Evolutionary conservation across 1,284 basidiomycete genomes (phyloP).

Genomic region (Singerocomus inundabilis): DNA sequence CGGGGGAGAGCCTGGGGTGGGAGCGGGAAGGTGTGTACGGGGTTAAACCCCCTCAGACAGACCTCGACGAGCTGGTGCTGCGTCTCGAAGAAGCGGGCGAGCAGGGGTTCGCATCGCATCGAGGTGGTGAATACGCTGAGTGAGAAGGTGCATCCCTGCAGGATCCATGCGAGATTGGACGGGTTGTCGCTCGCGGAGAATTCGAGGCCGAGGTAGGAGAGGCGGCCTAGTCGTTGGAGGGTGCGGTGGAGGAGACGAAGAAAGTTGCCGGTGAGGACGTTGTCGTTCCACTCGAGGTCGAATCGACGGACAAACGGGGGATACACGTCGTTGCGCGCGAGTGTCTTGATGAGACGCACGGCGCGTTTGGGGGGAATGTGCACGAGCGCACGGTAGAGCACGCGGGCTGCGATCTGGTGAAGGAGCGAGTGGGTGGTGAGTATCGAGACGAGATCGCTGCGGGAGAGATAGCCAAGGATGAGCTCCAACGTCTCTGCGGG

Average conservation of each 20-base stretch:
- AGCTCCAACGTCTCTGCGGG: conserved; percentile 53
- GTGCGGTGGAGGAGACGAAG: conserved; percentile 47
- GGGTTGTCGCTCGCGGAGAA: conserved; percentile 39
- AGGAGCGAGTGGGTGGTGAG: conserved; percentile 39
- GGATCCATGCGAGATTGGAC: conserved; percentile 43
- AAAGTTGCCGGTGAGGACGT: conserved; percentile 41
- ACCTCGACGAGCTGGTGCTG: conserved; percentile 51
- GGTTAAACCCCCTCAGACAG: conserved; percentile 48
- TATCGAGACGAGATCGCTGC: conserved; percentile 25
- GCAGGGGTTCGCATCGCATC: conserved; percentile 44
- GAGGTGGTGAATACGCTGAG: conserved; percentile 51
- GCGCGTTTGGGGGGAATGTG: conserved; percentile 34
- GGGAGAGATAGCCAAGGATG: conserved; percentile 38
- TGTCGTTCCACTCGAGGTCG: conserved; percentile 40
- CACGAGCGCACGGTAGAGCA: conserved; percentile 47
- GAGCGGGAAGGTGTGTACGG: conserved; percentile 37
- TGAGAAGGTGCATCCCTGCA: conserved; percentile 42
- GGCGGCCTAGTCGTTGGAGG: conserved; percentile 39
- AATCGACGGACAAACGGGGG: conserved; percentile 44
- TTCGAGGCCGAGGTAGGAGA: conserved; percentile 49
- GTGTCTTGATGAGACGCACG: conserved; percentile 40
- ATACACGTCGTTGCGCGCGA: conserved; percentile 37
- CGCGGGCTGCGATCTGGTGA: conserved; percentile 39
- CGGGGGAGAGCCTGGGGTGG: conserved; percentile 44
- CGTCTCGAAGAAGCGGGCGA: conserved; percentile 51